These are phyloP conservation scores for Penicilliopsis zonata DNA, from an alignment of 495 filamentous ascomycete species.

Conservation along the genomic window DNA sequence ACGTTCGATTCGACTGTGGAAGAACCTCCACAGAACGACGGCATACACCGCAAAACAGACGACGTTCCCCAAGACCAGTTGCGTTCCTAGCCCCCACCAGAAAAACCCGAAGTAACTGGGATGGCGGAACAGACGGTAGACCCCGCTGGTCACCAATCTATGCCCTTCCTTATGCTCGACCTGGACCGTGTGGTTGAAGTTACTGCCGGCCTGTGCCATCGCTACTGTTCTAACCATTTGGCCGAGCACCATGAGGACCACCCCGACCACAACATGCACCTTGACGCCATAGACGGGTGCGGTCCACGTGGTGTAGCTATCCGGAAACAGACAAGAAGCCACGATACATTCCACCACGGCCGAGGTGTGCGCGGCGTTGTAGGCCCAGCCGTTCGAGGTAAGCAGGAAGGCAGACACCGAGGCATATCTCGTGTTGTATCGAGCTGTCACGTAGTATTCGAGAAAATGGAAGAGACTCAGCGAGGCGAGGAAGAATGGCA, in stretches of 20 bases:
- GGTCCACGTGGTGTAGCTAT: conserved; percentile 16
- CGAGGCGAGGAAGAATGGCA: conserved; percentile 64
- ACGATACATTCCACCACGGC: conserved; percentile 62
- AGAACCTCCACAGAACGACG: conserved; percentile 74
- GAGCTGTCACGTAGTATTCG: conserved; percentile 83
- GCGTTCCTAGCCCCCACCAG: conserved; percentile 94
- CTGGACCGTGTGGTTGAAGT: conserved; percentile 86
- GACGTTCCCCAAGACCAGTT: conserved; percentile 77
- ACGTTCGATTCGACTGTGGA: conserved; percentile 55
- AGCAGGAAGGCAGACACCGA: conserved; percentile 68
- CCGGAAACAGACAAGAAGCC: conserved; percentile 43
- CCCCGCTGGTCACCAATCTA: conserved; percentile 62
- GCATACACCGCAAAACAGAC: conserved; percentile 65
- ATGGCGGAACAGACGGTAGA: conserved; percentile 57
- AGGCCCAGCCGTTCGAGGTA: conserved; percentile 71
- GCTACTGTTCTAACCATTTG: conserved; percentile 64
- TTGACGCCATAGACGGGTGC: conserved; percentile 10
- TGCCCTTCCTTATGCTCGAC: conserved; percentile 52
- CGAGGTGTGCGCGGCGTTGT: conserved; percentile 67
- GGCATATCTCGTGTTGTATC: conserved; percentile 66
- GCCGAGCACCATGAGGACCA: conserved; percentile 54
- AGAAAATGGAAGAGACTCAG: conserved; percentile 89
- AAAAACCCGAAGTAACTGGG: conserved; percentile 96
- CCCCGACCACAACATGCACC: conserved; percentile 35
- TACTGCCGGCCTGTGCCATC: conserved; percentile 80